A percentile compares a stretch with the other conserved stretches of the same genome.
Evolutionary conservation across 352 stramenopile genomes (phyloP).

Genomic region (Phytophthora aleatoria): DNA sequence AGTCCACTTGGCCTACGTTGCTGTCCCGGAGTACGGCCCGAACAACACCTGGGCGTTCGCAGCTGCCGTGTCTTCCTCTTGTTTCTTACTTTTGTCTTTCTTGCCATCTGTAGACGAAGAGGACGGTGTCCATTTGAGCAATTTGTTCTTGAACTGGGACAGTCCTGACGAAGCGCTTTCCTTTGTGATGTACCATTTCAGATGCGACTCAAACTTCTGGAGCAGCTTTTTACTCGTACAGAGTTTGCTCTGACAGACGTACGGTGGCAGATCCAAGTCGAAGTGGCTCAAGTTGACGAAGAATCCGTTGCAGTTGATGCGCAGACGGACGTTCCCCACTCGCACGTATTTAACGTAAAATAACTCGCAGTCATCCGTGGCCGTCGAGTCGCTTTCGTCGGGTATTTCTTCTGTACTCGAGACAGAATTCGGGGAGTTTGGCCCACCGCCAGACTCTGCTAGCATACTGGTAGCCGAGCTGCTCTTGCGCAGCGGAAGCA

Average conservation of each 20-base stretch:
- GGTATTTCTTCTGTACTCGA: conserved; percentile 14
- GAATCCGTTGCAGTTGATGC: conserved; percentile 87
- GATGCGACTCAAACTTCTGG: conserved; percentile 82
- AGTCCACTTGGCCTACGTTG: conserved; percentile 21
- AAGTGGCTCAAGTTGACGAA: conserved; percentile 87
- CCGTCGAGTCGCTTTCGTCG: conserved; percentile 60
- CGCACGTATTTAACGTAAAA: conserved; percentile 90
- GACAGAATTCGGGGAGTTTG: conserved; percentile 22
- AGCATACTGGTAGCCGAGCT: conserved; percentile 24
- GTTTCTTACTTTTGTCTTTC: conserved; percentile 64
- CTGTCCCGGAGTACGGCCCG: conserved; percentile 66
- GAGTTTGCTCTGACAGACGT: conserved; percentile 83
- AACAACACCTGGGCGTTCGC: conserved; percentile 80
- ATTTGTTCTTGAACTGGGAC: conserved; percentile 87
- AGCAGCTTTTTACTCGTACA: conserved; percentile 83
- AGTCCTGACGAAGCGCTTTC: conserved; percentile 81
- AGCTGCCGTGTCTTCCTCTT: conserved; percentile 59
- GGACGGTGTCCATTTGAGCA: conserved; percentile 79
- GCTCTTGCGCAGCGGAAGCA: conserved; percentile 22
- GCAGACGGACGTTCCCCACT: conserved; percentile 76
- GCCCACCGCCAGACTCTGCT: conserved; percentile 16
- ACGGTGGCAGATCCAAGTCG: conserved; percentile 76
- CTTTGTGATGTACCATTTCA: conserved; percentile 86
- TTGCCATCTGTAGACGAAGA: conserved; percentile 43
- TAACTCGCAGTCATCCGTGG: conserved; percentile 62